Conservation (phyloP, 768 basidiomycete genomes). For the Mycena sanguinolenta region DNA sequence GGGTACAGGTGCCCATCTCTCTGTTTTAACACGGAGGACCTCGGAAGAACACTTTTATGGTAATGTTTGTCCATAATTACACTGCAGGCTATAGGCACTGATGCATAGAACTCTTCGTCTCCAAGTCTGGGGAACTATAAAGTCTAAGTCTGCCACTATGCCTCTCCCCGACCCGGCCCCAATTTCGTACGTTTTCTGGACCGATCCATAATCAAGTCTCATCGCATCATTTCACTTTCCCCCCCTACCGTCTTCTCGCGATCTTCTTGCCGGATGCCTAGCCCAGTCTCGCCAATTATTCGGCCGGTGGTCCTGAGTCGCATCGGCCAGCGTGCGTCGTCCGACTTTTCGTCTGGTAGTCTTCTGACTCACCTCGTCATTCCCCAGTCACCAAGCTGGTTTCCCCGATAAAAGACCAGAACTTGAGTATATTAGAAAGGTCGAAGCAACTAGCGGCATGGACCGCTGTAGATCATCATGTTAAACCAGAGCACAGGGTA, state of each 20-base stretch:
- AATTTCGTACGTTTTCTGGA: constrained; percentile 27
- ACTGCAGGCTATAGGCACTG: not conserved
- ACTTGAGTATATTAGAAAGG: constrained; percentile 72
- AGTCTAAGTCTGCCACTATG: constrained; percentile 2
- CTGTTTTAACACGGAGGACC: too few species aligned
- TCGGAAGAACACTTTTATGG: too few species aligned
- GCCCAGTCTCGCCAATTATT: constrained; percentile 28
- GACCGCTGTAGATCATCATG: constrained; percentile 93
- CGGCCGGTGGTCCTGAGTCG: constrained; percentile 33
- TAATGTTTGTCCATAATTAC: not conserved
- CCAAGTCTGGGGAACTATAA: constrained; percentile 12
- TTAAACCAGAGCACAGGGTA: constrained; percentile 87
- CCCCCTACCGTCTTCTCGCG: not conserved
- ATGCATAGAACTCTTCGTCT: constrained; percentile 10
- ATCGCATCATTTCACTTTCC: too few species aligned
- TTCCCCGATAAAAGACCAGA: constrained; percentile 37
- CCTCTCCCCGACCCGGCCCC: constrained; percentile 26
- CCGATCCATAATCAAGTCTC: constrained; percentile 11
- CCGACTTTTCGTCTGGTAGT: not conserved
- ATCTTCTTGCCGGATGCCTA: constrained; percentile 28
- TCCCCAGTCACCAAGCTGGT: constrained; percentile 33
- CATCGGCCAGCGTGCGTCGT: constrained; percentile 36
- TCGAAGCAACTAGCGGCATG: constrained; percentile 94
- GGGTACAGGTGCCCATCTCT: too few species aligned
- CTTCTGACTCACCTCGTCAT: not conserved